These are phyloP conservation scores for Aspergillus sp. DNA, from an alignment of 2,329 filamentous ascomycete genomes.

Conservation along the genomic window DNA sequence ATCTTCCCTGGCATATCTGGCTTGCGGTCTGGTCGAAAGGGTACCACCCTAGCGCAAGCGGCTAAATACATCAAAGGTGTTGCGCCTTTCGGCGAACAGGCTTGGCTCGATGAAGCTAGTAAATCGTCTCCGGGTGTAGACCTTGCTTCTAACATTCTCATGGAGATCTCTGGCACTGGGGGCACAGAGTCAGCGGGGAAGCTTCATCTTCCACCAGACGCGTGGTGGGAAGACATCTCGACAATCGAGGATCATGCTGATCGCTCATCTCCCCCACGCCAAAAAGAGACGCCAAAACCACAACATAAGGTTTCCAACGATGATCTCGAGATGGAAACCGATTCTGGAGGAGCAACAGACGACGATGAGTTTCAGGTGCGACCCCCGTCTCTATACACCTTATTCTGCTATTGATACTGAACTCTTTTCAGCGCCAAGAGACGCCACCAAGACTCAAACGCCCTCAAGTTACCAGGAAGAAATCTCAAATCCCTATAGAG, in stretches of 20 bases:
- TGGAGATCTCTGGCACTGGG: conserved; percentile 20
- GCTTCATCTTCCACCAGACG: conserved; percentile 18
- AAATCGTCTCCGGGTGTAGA: conserved; percentile 15
- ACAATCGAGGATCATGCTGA: not conserved
- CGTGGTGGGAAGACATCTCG: conserved; percentile 35
- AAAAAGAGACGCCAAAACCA: not conserved
- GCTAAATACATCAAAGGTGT: conserved; percentile 55
- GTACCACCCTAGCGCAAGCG: conserved; percentile 49
- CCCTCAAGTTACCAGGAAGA: conserved; percentile 2
- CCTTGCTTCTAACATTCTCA: conserved; percentile 24
- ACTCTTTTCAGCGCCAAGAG: conserved; percentile 32
- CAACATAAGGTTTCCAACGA: conserved; percentile 2
- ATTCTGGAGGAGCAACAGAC: conserved; percentile 25
- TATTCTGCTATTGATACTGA: conserved; percentile 1
- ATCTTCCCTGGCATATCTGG: conserved; percentile 56
- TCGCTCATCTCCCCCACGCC: not conserved
- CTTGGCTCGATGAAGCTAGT: conserved; percentile 40
- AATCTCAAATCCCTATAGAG: not conserved
- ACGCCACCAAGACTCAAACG: conserved; percentile 30
- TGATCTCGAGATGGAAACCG: conserved; percentile 14
- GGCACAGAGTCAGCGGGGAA: conserved; percentile 5
- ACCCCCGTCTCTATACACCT: not conserved
- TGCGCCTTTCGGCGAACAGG: conserved; percentile 49
- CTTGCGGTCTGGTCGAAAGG: conserved; percentile 43
- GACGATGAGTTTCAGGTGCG: conserved; percentile 40